Evolutionary conservation across 176 grass and related monocot genomes (phyloP).

Genomic region (Leersia perrieri): DNA sequence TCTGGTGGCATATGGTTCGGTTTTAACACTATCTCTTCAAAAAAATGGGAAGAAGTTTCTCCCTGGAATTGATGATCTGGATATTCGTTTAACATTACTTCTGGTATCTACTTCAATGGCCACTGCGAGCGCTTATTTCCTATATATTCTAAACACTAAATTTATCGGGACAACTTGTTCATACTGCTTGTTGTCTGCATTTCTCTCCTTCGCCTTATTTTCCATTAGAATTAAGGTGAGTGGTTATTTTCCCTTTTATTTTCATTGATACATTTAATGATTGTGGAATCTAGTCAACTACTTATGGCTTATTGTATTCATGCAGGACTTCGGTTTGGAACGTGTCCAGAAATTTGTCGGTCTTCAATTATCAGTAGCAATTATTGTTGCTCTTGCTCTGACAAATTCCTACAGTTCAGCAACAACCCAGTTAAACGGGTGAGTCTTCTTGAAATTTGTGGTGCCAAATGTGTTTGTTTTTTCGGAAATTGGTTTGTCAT

Average conservation of each 20-base stretch:
- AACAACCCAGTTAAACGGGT: slow-evolving; percentile 58
- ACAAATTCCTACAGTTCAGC: slow-evolving; percentile 68
- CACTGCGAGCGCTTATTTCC: slow-evolving; percentile 86
- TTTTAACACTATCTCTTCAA: slow-evolving; percentile 72
- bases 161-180: slow-evolving; percentile 80
- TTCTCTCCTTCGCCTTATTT: slow-evolving; percentile 81
- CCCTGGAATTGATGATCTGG: slow-evolving; percentile 48
- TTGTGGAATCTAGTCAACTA: background rate
- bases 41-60: slow-evolving; percentile 46
- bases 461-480: background rate
- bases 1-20: slow-evolving; percentile 64
- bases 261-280: background rate
- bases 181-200: slow-evolving; percentile 75
- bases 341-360: slow-evolving; percentile 65
- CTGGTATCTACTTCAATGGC: slow-evolving; percentile 78
- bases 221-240: slow-evolving; percentile 81
- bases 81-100: slow-evolving; percentile 69
- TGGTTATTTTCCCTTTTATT: background rate
- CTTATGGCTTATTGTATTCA: slow-evolving; percentile 6
- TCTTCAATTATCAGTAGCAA: slow-evolving; percentile 70
- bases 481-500: background rate
- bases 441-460: slow-evolving; percentile 24
- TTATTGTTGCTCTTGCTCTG: slow-evolving; percentile 62
- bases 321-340: slow-evolving; percentile 69
- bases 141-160: slow-evolving; percentile 75